Base-by-base conservation (phyloP, 2,329 filamentous ascomycete genomes). In the Daldinia sp. region DNA sequence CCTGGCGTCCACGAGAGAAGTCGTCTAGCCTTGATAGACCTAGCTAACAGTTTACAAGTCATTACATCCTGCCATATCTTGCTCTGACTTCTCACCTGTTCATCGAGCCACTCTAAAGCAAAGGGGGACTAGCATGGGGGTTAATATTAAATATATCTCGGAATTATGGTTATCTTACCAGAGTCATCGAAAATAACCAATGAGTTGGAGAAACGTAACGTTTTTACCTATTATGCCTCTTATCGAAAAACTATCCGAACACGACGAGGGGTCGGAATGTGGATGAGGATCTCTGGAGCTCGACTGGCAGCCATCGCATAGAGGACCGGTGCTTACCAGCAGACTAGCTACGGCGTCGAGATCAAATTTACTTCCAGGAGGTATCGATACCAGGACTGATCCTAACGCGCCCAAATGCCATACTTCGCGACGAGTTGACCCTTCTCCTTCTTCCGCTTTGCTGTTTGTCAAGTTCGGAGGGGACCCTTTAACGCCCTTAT, bases 171-270 rank as follows among this genome's bases (percentile, higher is more conserved):
- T 15, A 4, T 39, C 34, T 57, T 61, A 61, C 58, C 47, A 61
- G 32, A 13, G 58, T 61, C 13, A 45, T 35, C 4, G 52, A 47
- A 30, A 61, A 61, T 15, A 56, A n/a, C 58, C 58, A 61, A 57
- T 61, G 58, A 7, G 58, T 52, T 4, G 47, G 45, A 17, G 53
- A 57, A 27, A 57, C 17, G 29, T 56, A 57, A n/a, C 58, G 52
- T n/a, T 56, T 27, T 61, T 61, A 8, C 57, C 19, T 39, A 61
- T 35, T n/a, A 61, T 47, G 21, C 58, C 47, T 15, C 30, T 48
- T 47, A 61, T 61, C 7, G 58, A 52, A 19, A 57, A 57, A 23
- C 10, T 56, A 10, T 53, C 47, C 30, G 39, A 50, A 43, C 43
- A 61, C 4, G 47, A 29, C 11, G 45, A n/a, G 17, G 39, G n/a